Evolutionary conservation across 2,329 filamentous ascomycete genomes (phyloP), one percentile per base, ranked within the genome.

Genomic region (Penicillium sp.): DNA sequence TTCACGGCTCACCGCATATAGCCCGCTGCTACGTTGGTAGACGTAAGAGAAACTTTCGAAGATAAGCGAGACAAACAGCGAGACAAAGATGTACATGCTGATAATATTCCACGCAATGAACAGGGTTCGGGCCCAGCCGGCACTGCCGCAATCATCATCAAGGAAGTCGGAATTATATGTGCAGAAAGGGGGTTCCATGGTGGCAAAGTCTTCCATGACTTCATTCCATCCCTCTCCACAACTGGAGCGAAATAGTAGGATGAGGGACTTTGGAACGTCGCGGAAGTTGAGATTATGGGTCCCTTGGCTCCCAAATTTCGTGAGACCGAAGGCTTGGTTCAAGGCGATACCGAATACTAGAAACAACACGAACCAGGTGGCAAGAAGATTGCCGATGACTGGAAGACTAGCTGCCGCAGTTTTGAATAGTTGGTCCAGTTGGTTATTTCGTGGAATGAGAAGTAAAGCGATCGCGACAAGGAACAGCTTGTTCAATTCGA

Each of bases 1-100:
- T 67, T 97, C 92, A 63, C 95, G 85, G 68, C 91, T 96, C 67
- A 99, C 89, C 59, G 90, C 89, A 6, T 90, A 91, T 66, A 97
- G 83, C n/a, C 92, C 91, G 69, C 90, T 96, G 59, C 93, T 97
- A 61, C 92, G 86, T 77, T 99, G 96, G 73, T 98, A 99, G 62
- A 99, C 95, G 70, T 99, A 99, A 73, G 92, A 96, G 82, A 99
- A 99, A 76, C 93, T 98, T 79, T 99, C 95, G 77, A 96, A 99
- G 66, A 99, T 99, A 73, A 99, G 86, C 48, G 95, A 99, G 57
- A 99, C 93, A 74, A 99, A 99, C 71, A 99, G 79, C 70, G 93
- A 97, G 70, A 98, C 93, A 70, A 99, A 99, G 69, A 99, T 96
- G 77, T 99, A 99, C 95, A 99, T 99, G 89, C 93, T 98, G 75